Percentiles rank a stretch among this genome's conserved stretches.
Conservation (phyloP, 495 filamentous ascomycete genomes). For the Beverwykella pulmonaria region DNA sequence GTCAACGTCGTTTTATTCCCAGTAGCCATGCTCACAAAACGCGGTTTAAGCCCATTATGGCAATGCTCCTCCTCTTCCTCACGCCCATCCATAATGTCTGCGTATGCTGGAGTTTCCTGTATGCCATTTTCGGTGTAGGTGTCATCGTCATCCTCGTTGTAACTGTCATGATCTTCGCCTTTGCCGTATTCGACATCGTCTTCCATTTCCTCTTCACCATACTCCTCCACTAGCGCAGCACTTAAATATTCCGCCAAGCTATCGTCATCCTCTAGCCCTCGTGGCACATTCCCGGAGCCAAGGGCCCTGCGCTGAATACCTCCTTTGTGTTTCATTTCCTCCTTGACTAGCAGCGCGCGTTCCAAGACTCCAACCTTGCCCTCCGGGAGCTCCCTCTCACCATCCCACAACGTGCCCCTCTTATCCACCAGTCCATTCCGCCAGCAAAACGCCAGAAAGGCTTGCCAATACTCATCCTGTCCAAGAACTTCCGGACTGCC, state of each 20-base stretch:
- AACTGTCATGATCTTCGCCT: background rate
- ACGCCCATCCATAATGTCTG: no score
- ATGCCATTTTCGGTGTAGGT: background rate
- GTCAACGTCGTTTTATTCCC: no score
- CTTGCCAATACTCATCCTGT: conserved; percentile 50
- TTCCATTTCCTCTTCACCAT: background rate
- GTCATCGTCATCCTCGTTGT: conserved; percentile 12
- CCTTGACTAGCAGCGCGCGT: conserved; percentile 13
- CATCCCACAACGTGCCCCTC: background rate
- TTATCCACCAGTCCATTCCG: conserved; percentile 45
- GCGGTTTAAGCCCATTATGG: no score
- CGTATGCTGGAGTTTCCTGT: no score
- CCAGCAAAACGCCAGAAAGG: conserved; percentile 53
- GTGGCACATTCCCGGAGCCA: background rate
- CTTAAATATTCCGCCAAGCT: conserved; percentile 5
- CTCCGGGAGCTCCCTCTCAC: background rate
- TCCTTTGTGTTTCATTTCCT: conserved; percentile 1
- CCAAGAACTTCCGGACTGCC: conserved; percentile 54
- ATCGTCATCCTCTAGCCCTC: conserved; percentile 9
- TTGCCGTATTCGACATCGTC: conserved; percentile 5
- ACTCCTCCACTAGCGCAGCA: background rate
- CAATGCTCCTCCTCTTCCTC: no score
- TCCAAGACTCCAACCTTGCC: conserved; percentile 17
- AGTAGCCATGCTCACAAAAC: no score
- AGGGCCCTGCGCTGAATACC: background rate